A percentile compares a stretch with the other conserved stretches of the same genome.
Evolutionary conservation across 2,329 filamentous ascomycete genomes (phyloP).

Genomic region (Tolypocladium ovalisporum): DNA sequence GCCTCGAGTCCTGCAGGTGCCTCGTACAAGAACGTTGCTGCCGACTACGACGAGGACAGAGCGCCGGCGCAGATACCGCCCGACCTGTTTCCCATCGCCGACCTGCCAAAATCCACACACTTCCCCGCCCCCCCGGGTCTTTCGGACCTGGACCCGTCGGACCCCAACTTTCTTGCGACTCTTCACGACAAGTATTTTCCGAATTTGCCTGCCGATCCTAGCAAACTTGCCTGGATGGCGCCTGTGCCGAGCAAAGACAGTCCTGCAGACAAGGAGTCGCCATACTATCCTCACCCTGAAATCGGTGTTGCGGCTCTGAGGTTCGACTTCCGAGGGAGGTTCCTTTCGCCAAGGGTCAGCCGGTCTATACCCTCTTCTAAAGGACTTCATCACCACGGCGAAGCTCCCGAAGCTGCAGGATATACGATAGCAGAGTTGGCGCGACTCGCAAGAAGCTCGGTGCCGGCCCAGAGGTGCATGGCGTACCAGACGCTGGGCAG

Average conservation of each 20-base stretch:
- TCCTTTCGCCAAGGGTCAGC: conserved; percentile 68
- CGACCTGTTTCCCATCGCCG: conserved; percentile 31
- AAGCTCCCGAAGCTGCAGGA: conserved; percentile 84
- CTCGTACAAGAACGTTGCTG: conserved; percentile 15
- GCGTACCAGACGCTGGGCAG: conserved; percentile 86
- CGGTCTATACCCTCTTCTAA: conserved; percentile 63
- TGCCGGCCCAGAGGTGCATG: conserved; percentile 79
- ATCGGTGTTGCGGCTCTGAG: conserved; percentile 70
- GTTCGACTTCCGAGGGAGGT: conserved; percentile 75
- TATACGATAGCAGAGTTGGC: conserved; percentile 87
- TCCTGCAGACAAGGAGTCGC: conserved; percentile 54
- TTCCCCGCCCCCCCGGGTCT: conserved; percentile 45
- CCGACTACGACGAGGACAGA: conserved; percentile 29
- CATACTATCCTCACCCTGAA: conserved; percentile 71
- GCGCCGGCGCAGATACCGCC: conserved; percentile 27
- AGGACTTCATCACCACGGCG: conserved; percentile 87
- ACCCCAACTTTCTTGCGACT: conserved; percentile 71
- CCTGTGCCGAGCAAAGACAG: conserved; percentile 55
- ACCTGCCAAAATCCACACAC: conserved; percentile 38
- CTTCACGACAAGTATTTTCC: conserved; percentile 94
- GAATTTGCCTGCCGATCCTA: conserved; percentile 71
- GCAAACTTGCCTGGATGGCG: conserved; percentile 83
- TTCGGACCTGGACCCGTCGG: conserved; percentile 72
- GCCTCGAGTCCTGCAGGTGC: neutral
- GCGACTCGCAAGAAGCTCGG: conserved; percentile 66